These are phyloP conservation scores for Gossypium rotundifolium DNA, from an alignment of 345 rosid species.

Conservation along the genomic window DNA sequence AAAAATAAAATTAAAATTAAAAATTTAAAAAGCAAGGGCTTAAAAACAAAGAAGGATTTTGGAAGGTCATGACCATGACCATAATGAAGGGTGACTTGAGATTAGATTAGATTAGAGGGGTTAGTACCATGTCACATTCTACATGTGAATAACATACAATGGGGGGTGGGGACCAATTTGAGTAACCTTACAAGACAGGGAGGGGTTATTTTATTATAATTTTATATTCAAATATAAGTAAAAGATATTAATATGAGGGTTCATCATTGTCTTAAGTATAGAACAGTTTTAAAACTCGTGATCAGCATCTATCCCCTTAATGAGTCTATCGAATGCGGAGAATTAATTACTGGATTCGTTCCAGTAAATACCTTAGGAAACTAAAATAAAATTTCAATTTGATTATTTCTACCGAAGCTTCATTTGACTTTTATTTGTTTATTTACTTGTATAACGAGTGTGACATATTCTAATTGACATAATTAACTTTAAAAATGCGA, in stretches of 20 bases:
- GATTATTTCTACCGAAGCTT: no score
- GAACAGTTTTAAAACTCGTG: no score
- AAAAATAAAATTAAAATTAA: background rate
- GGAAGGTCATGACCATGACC: constrained; percentile 17
- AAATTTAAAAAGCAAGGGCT: constrained; percentile 2
- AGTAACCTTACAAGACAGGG: background rate
- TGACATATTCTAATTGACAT: background rate
- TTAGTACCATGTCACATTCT: constrained; percentile 1
- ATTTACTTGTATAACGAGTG: no score
- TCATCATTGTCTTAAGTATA: fast-evolving
- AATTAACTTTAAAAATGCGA: background rate
- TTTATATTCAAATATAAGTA: background rate
- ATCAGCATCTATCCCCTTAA: fast-evolving
- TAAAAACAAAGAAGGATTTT: constrained; percentile 12
- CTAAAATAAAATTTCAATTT: no score
- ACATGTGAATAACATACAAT: background rate
- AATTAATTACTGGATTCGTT: no score
- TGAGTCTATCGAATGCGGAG: fast-evolving
- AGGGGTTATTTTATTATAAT: background rate
- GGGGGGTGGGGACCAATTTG: background rate
- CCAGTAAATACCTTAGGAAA: fast-evolving
- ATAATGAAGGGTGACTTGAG: background rate
- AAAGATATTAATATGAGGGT: no score
- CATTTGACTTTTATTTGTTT: no score
- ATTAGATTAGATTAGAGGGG: background rate